These are phyloP conservation scores for Funneliformis mosseae DNA, from an alignment of 192 early-diverging fungal species.

Conservation along the genomic window DNA sequence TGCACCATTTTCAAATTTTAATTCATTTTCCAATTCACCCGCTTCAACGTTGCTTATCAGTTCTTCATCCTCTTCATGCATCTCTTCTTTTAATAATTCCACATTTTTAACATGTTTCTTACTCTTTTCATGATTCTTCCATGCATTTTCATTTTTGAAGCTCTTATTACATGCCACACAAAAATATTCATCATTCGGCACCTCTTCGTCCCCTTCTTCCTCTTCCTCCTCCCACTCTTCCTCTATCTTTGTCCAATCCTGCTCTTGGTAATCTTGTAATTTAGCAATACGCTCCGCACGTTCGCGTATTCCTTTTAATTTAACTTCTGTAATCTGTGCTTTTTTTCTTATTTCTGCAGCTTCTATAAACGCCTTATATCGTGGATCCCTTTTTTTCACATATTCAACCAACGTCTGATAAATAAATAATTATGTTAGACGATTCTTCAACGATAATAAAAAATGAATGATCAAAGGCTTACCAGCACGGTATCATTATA, in stretches of 20 bases:
- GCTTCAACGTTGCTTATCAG: background rate
- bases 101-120: constrained; percentile 86
- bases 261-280: constrained; percentile 62
- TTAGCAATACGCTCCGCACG: constrained; percentile 53
- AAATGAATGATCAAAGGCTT: constrained; percentile 25
- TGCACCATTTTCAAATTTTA: constrained; percentile 46
- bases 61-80: constrained; percentile 65
- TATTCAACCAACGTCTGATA: constrained; percentile 68
- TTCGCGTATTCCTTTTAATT: constrained; percentile 61
- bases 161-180: constrained; percentile 89
- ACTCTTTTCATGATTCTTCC: constrained; percentile 82
- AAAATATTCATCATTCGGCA: constrained; percentile 66
- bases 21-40: constrained; percentile 24
- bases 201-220: constrained; percentile 45
- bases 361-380: constrained; percentile 71
- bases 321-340: constrained; percentile 59
- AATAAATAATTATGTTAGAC: background rate
- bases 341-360: constrained; percentile 55
- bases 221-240: constrained; percentile 41
- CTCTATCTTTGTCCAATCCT: constrained; percentile 68
- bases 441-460: background rate
- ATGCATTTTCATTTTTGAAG: constrained; percentile 82
- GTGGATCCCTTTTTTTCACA: constrained; percentile 89
- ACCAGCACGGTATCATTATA: constrained; percentile 74
- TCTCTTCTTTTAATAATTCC: constrained; percentile 70